Evolutionary conservation across 176 grass and related monocot species (phyloP).

Genomic region (Musa itinerans): DNA sequence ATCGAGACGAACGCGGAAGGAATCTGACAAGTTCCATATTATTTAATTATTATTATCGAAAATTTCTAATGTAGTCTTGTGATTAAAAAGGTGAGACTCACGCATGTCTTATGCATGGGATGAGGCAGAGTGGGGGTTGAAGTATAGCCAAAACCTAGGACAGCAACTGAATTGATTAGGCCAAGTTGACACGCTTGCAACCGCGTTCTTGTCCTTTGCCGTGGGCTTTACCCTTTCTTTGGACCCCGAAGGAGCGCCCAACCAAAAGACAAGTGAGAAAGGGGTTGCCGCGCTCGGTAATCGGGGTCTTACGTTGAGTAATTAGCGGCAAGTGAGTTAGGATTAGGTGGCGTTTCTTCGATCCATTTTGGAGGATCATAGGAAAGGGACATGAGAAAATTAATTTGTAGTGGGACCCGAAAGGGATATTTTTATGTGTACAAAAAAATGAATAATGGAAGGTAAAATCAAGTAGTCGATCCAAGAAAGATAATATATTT

Average conservation of each 20-base stretch:
- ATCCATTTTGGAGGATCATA: background rate
- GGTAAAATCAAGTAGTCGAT: background rate
- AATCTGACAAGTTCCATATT: too few relatives aligned
- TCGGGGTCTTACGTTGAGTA: background rate
- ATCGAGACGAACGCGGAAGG: too few relatives aligned
- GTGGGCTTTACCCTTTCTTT: background rate
- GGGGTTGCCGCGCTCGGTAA: background rate
- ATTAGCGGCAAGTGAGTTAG: background rate
- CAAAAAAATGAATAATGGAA: background rate
- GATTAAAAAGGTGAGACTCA: background rate
- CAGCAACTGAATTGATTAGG: conserved; percentile 1
- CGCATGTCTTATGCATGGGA: background rate
- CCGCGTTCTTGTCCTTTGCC: background rate
- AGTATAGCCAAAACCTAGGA: background rate
- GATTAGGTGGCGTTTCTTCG: background rate
- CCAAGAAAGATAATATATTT: background rate
- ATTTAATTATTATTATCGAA: background rate
- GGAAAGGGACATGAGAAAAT: background rate
- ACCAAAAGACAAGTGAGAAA: background rate
- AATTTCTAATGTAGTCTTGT: background rate
- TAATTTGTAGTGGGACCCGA: background rate
- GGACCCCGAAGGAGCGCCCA: background rate
- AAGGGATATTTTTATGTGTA: too few relatives aligned
- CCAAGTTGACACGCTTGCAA: background rate
- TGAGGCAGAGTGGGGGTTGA: background rate